Evolutionary conservation across 2,329 filamentous ascomycete species (phyloP).

Genomic region (Hymenoscyphus scutula): DNA sequence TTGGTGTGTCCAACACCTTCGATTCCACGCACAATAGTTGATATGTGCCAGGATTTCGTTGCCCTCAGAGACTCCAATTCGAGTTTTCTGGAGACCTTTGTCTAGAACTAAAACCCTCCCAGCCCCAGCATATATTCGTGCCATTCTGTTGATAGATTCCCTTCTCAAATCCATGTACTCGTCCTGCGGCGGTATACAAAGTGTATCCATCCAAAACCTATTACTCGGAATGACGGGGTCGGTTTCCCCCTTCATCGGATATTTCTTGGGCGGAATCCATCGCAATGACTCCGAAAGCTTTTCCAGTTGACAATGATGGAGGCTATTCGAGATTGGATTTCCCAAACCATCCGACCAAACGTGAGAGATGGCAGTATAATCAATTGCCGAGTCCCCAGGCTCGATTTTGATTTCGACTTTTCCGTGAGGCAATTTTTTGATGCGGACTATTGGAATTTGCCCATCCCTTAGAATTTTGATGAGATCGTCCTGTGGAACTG

Average conservation of each 20-base stretch:
- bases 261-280: background rate
- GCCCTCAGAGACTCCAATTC: too few species aligned
- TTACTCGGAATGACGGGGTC: too few species aligned
- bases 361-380: background rate
- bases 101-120: too few species aligned
- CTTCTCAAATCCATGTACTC: too few species aligned
- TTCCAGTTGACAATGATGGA: background rate
- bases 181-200: background rate
- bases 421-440: background rate
- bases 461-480: background rate
- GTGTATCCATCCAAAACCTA: background rate
- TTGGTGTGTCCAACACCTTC: too few species aligned
- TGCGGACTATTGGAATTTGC: background rate
- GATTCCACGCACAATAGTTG: too few species aligned
- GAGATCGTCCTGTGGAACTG: background rate
- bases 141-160: too few species aligned
- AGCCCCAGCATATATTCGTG: too few species aligned
- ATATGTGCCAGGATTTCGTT: too few species aligned
- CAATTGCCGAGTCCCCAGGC: background rate
- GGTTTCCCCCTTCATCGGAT: too few species aligned
- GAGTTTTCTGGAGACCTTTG: too few species aligned
- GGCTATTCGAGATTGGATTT: background rate
- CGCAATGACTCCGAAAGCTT: background rate
- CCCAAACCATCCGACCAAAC: background rate
- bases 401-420: background rate